Base-by-base conservation (phyloP, 2,329 filamentous ascomycete species). In the Fusarium solani-melongenae region DNA sequence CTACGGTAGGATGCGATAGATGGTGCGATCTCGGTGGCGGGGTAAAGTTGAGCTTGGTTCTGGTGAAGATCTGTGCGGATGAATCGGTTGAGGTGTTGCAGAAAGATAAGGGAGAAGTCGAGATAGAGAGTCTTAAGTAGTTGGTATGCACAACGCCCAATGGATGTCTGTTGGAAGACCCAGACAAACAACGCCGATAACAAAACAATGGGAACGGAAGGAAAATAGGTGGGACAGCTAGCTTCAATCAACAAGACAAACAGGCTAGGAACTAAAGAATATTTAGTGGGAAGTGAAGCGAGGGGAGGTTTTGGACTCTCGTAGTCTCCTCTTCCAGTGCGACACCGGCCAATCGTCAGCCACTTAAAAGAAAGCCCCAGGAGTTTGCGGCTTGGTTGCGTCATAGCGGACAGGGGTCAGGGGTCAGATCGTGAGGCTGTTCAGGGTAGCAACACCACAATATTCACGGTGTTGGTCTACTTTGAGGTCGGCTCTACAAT, bases 41-140 rank as follows among this genome's bases (percentile, higher is more conserved):
- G 72, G 69, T 71, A 73, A 44, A 64, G 69, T 73, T 68, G 60
- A 67, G 27, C 31, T 55, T 64, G 51, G 33, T 58, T 58, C 51
- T 31, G 24, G 34, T 56, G 49, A 56, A 24, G 61, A 57, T 57
- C 49, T 46, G 29, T 57, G 51, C 38, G 51, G 41, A 14, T 33
- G 33, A 9, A 29, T 38, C 22, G 24, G 65, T 36, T 59, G 61
- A 66, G 53, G 41, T 24, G 36, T 36, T 22, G 24, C 49, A 29
- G 34, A 22, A 53, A 34, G 55, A 62, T 57, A 61, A 36, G 41
- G 55, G 60, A 55, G 33, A n/a, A 20, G 46, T 38, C n/a, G 10
- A 60, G 12, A n/a, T 22, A 53, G 4, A 64, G 33, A 3, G 36
- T 49, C 14, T 60, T 58, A 46, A 49, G 14, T 33, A 53, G 20